Conservation (phyloP, 331 rosid genomes). For the Stylosanthes scabra region DNA sequence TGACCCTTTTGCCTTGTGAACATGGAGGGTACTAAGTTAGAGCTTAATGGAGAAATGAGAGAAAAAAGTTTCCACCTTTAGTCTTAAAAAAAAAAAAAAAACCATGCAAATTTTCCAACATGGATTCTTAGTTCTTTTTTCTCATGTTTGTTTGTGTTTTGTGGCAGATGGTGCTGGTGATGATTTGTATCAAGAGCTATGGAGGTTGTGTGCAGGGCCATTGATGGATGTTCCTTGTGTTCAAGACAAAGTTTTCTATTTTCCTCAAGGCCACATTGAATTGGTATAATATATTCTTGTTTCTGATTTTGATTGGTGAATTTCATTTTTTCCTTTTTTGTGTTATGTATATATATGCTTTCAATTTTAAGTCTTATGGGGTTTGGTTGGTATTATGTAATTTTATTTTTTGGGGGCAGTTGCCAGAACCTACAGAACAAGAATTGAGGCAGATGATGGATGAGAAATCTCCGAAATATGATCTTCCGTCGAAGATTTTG, state of each 20-base stretch:
- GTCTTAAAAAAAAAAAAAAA: too few species aligned
- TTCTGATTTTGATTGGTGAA: background rate
- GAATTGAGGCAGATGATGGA: constrained; percentile 44
- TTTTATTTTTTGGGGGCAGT: constrained; percentile 39
- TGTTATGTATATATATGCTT: background rate
- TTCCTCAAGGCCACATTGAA: constrained; percentile 89
- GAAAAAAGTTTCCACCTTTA: too few species aligned
- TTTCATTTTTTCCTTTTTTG: constrained; percentile 27
- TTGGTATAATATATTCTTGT: constrained; percentile 23
- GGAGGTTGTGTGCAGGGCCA: constrained; percentile 94
- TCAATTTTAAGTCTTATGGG: constrained; percentile 12
- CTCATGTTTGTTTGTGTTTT: too few species aligned
- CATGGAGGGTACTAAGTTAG: too few species aligned
- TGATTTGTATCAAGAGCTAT: constrained; percentile 63
- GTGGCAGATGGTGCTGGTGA: background rate
- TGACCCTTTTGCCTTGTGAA: constrained; percentile 19
- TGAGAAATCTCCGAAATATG: constrained; percentile 71
- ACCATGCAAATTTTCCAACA: too few species aligned
- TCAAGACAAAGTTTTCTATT: constrained; percentile 76
- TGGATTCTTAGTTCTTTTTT: too few species aligned
- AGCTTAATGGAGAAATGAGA: too few species aligned
- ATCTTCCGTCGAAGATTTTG: constrained; percentile 76
- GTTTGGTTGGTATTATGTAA: background rate
- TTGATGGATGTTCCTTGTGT: constrained; percentile 74
- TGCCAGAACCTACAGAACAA: constrained; percentile 82